Conservation (phyloP, 495 filamentous ascomycete species). For the Daldinia vernicosa region DNA sequence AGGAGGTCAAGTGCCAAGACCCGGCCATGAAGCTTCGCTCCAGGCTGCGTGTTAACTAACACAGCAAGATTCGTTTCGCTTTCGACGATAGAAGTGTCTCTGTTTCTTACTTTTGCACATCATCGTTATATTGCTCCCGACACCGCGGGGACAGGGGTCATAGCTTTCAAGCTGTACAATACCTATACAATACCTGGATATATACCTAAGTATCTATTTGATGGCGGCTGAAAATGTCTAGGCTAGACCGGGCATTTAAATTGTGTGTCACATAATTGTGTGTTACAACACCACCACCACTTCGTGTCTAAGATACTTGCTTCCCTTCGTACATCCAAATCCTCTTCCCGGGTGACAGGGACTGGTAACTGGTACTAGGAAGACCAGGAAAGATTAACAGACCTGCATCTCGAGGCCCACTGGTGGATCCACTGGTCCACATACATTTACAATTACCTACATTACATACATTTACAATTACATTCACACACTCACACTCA, state of each 20-base stretch:
- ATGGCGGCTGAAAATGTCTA: slow-evolving; percentile 40
- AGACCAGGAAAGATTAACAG: slow-evolving; percentile 17
- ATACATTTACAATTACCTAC: slow-evolving; percentile 4
- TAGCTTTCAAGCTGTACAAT: slow-evolving; percentile 20
- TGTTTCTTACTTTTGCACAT: slow-evolving; percentile 37
- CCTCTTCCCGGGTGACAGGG: slow-evolving; percentile 37
- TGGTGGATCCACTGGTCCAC: slow-evolving; percentile 12
- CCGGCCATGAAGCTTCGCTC: no score
- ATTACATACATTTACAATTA: no score
- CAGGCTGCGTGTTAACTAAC: slow-evolving; percentile 33
- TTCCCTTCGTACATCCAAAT: slow-evolving; percentile 32
- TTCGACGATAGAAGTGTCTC: slow-evolving; percentile 22
- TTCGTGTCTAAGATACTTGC: slow-evolving; percentile 40
- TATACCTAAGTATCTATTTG: slow-evolving; percentile 35
- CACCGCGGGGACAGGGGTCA: slow-evolving; percentile 19
- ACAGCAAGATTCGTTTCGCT: slow-evolving; percentile 35
- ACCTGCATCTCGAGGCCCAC: slow-evolving; percentile 15
- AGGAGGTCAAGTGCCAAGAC: no score
- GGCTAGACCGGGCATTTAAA: slow-evolving; percentile 38
- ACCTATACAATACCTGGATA: no score
- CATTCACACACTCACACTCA: not conserved
- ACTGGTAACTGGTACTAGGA: slow-evolving; percentile 31
- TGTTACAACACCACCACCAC: slow-evolving; percentile 26
- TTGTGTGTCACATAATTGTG: slow-evolving; percentile 27
- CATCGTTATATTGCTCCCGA: slow-evolving; percentile 41